Conservation (phyloP, 345 rosid species). For the Eutrema japonicum region DNA sequence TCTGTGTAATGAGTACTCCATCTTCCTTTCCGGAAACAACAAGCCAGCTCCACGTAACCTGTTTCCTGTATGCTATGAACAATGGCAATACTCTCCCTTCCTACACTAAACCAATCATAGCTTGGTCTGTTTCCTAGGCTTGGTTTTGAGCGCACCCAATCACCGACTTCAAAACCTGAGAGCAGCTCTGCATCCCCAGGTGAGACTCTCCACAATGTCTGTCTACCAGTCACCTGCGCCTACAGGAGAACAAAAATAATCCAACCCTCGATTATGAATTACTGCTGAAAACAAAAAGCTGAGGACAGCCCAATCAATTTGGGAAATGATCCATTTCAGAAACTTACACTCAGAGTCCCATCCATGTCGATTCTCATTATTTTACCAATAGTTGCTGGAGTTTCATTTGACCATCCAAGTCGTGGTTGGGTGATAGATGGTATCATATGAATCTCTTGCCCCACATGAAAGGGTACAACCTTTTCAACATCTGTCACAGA, state of each 20-base stretch:
- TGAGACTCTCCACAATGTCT: conserved; percentile 83
- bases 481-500: conserved; percentile 94
- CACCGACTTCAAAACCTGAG: conserved; percentile 97
- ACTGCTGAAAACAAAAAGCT: background rate
- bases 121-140: conserved; percentile 90
- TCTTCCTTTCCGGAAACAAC: conserved; percentile 94
- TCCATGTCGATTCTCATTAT: conserved; percentile 91
- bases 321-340: conserved; percentile 13
- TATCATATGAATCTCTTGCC: conserved; percentile 82
- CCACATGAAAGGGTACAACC: conserved; percentile 83
- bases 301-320: conserved; percentile 15
- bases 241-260: conserved; percentile 46
- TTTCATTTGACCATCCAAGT: conserved; percentile 97
- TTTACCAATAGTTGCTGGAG: conserved; percentile 92
- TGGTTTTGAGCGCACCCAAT: conserved; percentile 96
- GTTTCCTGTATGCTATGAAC: conserved; percentile 91
- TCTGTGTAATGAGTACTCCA: conserved; percentile 77
- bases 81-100: conserved; percentile 88
- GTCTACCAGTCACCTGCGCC: conserved; percentile 86
- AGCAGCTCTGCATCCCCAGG: conserved; percentile 98
- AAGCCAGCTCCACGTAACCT: conserved; percentile 88
- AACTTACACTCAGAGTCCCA: conserved; percentile 91
- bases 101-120: conserved; percentile 89
- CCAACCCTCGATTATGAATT: background rate
- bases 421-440: conserved; percentile 83